Evolutionary conservation across 2,329 filamentous ascomycete genomes (phyloP), one percentile per base, ranked within the genome.

Genomic region (Epichloe gansuensis): DNA sequence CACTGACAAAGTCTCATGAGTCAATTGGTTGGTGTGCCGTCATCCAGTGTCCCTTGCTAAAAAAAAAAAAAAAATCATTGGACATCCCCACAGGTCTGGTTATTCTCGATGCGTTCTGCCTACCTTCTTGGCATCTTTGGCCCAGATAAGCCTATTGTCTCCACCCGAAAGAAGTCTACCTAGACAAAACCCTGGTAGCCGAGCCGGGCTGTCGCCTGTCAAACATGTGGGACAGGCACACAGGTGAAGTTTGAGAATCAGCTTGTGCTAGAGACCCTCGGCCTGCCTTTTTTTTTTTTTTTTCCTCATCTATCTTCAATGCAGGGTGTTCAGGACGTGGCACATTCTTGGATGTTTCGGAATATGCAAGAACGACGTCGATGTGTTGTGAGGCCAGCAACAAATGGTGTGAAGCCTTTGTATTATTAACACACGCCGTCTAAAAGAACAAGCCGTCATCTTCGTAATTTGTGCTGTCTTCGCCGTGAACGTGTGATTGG

Each of bases 71-170:
- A 35, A 21, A 21, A 21, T 21, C 2, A 21, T 21, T 17, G 48
- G 41, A 15, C 31, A 48, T 51, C 31, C 5, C 46, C 6, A 42
- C 54, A 80, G 76, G 55, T 67, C 0, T 78, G 80, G 51, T 67
- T 86, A 34, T 80, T 81, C 52, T 51, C 76, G 28, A 76, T 76
- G 53, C 73, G 83, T 44, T 69, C 75, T 17, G 68, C 73, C 15
- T 86, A 84, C 63, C 67, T 86, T 5, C 52, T 74, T 15, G 83
- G 82, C 1, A 39, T 76, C 2, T 84, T 86, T 67, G 82, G 81
- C 3, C 67, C 71, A 5, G 72, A 75, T 56, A 61, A 55, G 34
- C 52, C 56, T 28, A 46, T 49, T 41, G 51, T 48, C 6, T 34
- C 41, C 13, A 45, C 46, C 23, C 46, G 46, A 17, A 66, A 64